These are phyloP conservation scores for Pistacia integerrima DNA, from an alignment of 345 rosid species.

Conservation along the genomic window DNA sequence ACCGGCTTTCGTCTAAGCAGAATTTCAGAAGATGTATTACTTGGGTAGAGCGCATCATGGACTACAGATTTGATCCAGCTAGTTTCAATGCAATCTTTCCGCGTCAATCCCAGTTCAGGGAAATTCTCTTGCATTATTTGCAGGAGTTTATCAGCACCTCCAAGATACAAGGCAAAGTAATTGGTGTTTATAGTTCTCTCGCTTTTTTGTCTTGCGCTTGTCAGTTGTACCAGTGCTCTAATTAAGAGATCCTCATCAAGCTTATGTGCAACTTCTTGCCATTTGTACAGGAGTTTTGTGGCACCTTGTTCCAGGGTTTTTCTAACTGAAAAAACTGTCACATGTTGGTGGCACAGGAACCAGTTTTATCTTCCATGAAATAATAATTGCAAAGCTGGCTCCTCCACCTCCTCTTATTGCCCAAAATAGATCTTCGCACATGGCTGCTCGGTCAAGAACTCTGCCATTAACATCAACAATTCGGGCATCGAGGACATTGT, in stretches of 20 bases:
- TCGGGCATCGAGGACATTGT: too few relatives aligned
- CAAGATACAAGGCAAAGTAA: slow-evolving; percentile 29
- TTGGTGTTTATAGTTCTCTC: slow-evolving; percentile 15
- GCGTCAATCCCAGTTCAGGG: slow-evolving; percentile 37
- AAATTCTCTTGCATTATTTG: slow-evolving; percentile 25
- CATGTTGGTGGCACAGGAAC: too few relatives aligned
- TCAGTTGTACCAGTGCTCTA: slow-evolving; percentile 14
- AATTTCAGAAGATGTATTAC: slow-evolving; percentile 37
- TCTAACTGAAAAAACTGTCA: slow-evolving; percentile 29
- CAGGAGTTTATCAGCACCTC: slow-evolving; percentile 21
- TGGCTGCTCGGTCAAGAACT: too few relatives aligned
- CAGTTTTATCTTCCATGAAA: too few relatives aligned
- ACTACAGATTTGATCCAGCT: slow-evolving; percentile 36
- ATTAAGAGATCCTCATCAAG: neutral
- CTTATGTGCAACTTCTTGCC: neutral
- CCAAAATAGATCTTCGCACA: too few relatives aligned
- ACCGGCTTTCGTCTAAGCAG: slow-evolving; percentile 54
- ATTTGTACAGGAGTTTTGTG: slow-evolving; percentile 19
- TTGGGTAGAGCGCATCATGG: slow-evolving; percentile 36
- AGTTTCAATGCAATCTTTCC: slow-evolving; percentile 29
- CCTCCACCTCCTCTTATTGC: too few relatives aligned
- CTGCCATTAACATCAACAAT: too few relatives aligned
- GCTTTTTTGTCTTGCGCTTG: neutral
- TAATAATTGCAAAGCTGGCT: too few relatives aligned
- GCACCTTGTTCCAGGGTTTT: slow-evolving; percentile 22